Conservation (phyloP, 2,329 filamentous ascomycete species). For the Aspergillus sp. region DNA sequence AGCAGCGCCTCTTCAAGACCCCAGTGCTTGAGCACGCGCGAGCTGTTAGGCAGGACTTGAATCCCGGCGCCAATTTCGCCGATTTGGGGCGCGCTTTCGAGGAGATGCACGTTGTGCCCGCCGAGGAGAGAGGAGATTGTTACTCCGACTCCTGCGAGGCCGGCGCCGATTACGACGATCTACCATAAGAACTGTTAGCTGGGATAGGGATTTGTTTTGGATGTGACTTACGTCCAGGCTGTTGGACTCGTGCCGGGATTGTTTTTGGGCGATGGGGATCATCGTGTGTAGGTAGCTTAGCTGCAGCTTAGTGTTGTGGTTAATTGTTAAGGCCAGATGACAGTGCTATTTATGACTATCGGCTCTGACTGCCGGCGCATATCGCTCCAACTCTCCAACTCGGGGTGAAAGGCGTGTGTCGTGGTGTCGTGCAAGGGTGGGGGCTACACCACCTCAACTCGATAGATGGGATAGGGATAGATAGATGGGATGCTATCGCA, state of each 20-base stretch:
- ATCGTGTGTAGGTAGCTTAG: too few species aligned
- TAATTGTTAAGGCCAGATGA: neutral
- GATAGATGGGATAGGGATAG: neutral
- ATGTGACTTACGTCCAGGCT: constrained; percentile 41
- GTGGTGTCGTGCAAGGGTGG: neutral
- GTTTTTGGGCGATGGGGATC: constrained; percentile 45
- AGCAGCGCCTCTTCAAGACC: constrained; percentile 46
- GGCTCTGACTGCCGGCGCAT: neutral
- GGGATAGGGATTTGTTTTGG: neutral
- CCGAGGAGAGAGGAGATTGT: constrained; percentile 26
- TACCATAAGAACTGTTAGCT: neutral
- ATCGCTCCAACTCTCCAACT: neutral
- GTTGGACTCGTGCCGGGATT: constrained; percentile 45
- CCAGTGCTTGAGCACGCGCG: constrained; percentile 32
- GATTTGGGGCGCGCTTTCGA: constrained; percentile 26
- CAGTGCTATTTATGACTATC: neutral
- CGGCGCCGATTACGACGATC: constrained; percentile 37
- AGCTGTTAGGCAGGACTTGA: constrained; percentile 28
- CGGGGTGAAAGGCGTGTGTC: neutral
- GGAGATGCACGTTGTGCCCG: constrained; percentile 25
- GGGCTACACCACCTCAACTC: neutral
- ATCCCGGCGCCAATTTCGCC: constrained; percentile 31
- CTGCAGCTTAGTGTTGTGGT: too few species aligned
- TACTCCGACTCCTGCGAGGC: constrained; percentile 27
- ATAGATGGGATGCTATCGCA: neutral